Evolutionary conservation across 2,329 filamentous ascomycete species (phyloP), one percentile per base, ranked within the genome.

Genomic region (Aschersonia sp.): DNA sequence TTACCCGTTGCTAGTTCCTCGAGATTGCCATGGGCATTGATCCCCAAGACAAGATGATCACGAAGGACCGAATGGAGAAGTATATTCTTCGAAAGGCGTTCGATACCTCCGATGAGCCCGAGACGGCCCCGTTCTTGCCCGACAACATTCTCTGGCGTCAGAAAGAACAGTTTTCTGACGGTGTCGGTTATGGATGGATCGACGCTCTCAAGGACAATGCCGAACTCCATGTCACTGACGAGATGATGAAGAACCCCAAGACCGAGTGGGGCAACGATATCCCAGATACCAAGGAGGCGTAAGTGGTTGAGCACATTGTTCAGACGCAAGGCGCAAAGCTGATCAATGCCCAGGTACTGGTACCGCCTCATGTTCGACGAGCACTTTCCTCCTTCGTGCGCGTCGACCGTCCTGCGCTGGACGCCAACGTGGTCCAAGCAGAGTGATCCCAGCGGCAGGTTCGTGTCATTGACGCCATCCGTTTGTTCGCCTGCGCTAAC

Each of bases 141-240:
- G 83, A 95, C 14, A 81, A 89, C 64, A 98, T 98, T 57, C 81
- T 98, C 48, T 98, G 87, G 85, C 79, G 94, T 63, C 94, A 98
- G 70, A 98, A 98, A 80, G 92, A 98, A 73, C 92, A 98, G 71
- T 98, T 98, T 74, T 94, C 84, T 50, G 94, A 98, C 60, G 94
- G 92, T 63, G 92, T 98, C 49, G 92, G 92, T 49, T 98, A 98
- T 71, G 89, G 92, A 53, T 98, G 92, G 92, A 98, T 98, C 62
- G 92, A 98, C 61, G 85, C 83, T 6, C 79, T 98, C 59, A 97
- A 95, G 76, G 92, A 97, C 68, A 86, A 84, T 60, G 92, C 92
- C 35, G 88, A 94, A 69, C 66, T 81, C 54, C 79, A 92, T 49
- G 84, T 98, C 48, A 94, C 86, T 14, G 90, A 98, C 61, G 90